phyloP scores from a whole-genome alignment of 2,329 filamentous ascomycete species.

The Fusarium musae region DNA sequence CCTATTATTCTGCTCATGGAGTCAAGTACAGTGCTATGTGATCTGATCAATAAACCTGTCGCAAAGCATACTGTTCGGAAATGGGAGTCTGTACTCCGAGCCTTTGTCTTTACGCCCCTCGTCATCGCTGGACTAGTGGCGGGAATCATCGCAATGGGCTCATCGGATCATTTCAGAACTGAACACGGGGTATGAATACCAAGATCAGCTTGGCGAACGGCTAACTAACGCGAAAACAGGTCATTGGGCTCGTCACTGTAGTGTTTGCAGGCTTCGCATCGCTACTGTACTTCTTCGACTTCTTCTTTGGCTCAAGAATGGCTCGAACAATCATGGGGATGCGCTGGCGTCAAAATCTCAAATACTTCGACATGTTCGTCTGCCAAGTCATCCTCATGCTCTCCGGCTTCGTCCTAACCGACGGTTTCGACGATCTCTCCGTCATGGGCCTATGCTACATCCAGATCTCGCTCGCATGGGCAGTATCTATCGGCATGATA shows the following conservation, averaged over 20 bases:
- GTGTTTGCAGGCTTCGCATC: conserved; percentile 2
- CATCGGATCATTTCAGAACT: conserved; percentile 14
- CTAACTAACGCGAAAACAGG: neutral
- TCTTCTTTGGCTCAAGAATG: conserved; percentile 1
- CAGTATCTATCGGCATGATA: conserved; percentile 12
- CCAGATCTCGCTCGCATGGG: conserved; percentile 8
- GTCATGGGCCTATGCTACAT: conserved; percentile 12
- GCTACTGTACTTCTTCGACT: conserved; percentile 3
- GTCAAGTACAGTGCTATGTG: conserved; percentile 1
- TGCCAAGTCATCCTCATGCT: conserved; percentile 17
- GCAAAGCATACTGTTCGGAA: conserved; percentile 8
- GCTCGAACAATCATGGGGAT: neutral
- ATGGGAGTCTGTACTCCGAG: conserved; percentile 12
- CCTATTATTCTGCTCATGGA: conserved; percentile 7
- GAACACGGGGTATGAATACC: conserved; percentile 1
- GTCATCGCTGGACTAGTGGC: neutral
- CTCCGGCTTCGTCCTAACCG: conserved; percentile 7
- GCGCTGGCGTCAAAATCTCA: conserved; percentile 3
- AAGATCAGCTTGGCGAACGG: accelerated
- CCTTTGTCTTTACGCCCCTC: neutral
- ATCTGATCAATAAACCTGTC: conserved; percentile 16
- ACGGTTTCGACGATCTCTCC: neutral
- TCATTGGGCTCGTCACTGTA: neutral
- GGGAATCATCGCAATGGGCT: conserved; percentile 5
- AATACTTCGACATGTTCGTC: conserved; percentile 20